These are phyloP conservation scores for Trichothecium roseum DNA, from an alignment of 2,329 filamentous ascomycete genomes.

Conservation along the genomic window DNA sequence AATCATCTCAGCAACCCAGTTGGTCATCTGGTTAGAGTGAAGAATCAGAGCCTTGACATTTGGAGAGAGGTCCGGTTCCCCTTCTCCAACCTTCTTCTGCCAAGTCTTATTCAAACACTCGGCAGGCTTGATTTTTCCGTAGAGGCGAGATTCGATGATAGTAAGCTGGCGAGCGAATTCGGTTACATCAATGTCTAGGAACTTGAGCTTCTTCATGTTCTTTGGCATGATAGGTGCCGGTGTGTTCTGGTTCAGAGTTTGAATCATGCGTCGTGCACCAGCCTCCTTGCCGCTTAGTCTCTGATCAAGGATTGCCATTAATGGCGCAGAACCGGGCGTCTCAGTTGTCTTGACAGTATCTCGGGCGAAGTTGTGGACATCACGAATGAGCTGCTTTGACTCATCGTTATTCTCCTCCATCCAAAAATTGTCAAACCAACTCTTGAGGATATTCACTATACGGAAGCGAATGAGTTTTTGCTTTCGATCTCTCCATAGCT, in stretches of 20 bases:
- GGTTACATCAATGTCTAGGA: conserved; percentile 88
- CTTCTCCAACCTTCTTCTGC: conserved; percentile 86
- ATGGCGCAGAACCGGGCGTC: conserved; percentile 73
- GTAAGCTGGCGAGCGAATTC: conserved; percentile 98
- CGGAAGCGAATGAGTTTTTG: conserved; percentile 93
- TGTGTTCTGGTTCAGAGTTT: conserved; percentile 73
- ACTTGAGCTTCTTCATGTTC: conserved; percentile 99
- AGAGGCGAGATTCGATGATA: conserved; percentile 89
- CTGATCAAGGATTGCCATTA: conserved; percentile 84
- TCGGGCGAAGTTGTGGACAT: conserved; percentile 83
- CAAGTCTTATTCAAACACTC: conserved; percentile 98
- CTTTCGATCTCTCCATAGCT: conserved; percentile 85
- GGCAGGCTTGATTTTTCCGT: conserved; percentile 89
- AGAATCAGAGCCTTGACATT: conserved; percentile 96
- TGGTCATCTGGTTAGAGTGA: conserved; percentile 97
- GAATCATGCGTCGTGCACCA: conserved; percentile 73
- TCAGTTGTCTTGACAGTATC: conserved; percentile 90
- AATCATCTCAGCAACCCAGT: conserved; percentile 99
- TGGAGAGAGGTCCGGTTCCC: conserved; percentile 74
- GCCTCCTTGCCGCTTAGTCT: conserved; percentile 80
- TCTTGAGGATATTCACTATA: conserved; percentile 95
- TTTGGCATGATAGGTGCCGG: conserved; percentile 89
- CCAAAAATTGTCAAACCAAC: conserved; percentile 98
- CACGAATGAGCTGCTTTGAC: conserved; percentile 73
- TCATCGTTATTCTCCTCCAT: conserved; percentile 88